Evolutionary conservation across 148 eudicot genomes (phyloP), one percentile per base, ranked within the genome.

Genomic region (Rhododendron mucronatum): DNA sequence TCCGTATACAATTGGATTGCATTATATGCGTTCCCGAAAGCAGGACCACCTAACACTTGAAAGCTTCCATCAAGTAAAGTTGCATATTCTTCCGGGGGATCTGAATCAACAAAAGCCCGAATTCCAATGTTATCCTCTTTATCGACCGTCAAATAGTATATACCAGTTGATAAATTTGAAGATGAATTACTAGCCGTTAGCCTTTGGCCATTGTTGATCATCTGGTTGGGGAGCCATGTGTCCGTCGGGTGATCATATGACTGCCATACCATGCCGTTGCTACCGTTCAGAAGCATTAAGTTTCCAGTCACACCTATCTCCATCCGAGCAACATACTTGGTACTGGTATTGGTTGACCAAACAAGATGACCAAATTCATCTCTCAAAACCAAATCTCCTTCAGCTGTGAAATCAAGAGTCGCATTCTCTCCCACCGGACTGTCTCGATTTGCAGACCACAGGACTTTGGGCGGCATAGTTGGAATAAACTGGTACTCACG

Each of bases 391-490:
- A 90, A 84, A 82, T 67, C 74, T 67, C 74, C 74, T 67, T 67
- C 74, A 1, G 35, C 33, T 1, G 87, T 85, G 79, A 90, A 88
- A 81, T 86, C 48, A 44, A 90, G 47, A 18, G 84, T 87, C 45
- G 86, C 83, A 13, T 67, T 55, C 26, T 47, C 82, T 37, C 37
- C 59, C 44, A 88, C 88, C 1, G 89, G 89, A 15, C 83, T 82
- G 88, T 83, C 63, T 57, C 86, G 65, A 53, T 88, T 90, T 3
- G 89, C 92, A 83, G 48, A 83, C 90, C 90, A 90, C 20, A 87
- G 86, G 3, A 89, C 82, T 26, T 80, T 73, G 37, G 88, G 88
- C 12, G 82, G 57, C n/a, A 47, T 13, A 26, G 3, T 0, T 0
- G 12, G 1, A 20, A 0, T 18, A 7, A 33, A 33, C 80, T 21